These are phyloP conservation scores for Ramularia endophylla DNA, from an alignment of 2,329 filamentous ascomycete genomes.

Conservation along the genomic window DNA sequence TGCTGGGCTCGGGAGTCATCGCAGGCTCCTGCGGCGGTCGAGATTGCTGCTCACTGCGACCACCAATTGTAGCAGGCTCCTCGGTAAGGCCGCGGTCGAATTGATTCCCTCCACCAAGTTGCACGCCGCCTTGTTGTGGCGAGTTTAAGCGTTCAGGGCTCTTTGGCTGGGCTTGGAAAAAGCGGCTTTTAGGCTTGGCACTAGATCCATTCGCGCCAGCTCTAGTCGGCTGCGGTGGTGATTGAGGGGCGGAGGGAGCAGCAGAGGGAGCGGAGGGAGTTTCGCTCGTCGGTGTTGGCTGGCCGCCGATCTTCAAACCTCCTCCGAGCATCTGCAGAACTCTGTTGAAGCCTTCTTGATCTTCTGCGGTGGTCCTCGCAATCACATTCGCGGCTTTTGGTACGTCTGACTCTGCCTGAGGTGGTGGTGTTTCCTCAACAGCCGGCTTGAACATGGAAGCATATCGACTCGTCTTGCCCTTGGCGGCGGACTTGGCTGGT, in stretches of 20 bases:
- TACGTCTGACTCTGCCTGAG: constrained; percentile 7
- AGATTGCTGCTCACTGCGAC: constrained; percentile 10
- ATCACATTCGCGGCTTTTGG: constrained; percentile 22
- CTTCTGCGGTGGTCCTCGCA: constrained; percentile 50
- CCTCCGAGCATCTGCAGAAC: constrained; percentile 75
- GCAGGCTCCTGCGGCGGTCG: constrained; percentile 9
- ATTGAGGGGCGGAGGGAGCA: constrained; percentile 18
- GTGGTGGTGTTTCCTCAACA: constrained; percentile 17
- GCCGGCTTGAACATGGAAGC: constrained; percentile 59
- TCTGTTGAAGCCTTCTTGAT: constrained; percentile 70
- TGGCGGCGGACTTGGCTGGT: constrained; percentile 40
- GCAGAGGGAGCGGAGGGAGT: constrained; percentile 9
- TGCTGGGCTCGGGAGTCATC: constrained; percentile 19
- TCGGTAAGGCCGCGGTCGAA: constrained; percentile 12
- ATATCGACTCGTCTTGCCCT: constrained; percentile 75
- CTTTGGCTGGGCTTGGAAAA: constrained; percentile 27
- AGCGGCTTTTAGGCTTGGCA: constrained; percentile 27
- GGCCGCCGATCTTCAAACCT: constrained; percentile 34
- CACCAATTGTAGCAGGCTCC: constrained; percentile 8
- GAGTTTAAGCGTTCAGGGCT: constrained; percentile 27
- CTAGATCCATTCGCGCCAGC: constrained; percentile 19
- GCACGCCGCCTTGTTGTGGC: constrained; percentile 17
- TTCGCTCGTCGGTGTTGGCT: constrained; percentile 23
- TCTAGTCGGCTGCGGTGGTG: constrained; percentile 19
- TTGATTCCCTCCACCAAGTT: too few relatives aligned